These are phyloP conservation scores for Sideroxylon spinosum DNA, from an alignment of 179 eudicot species.

Conservation along the genomic window DNA sequence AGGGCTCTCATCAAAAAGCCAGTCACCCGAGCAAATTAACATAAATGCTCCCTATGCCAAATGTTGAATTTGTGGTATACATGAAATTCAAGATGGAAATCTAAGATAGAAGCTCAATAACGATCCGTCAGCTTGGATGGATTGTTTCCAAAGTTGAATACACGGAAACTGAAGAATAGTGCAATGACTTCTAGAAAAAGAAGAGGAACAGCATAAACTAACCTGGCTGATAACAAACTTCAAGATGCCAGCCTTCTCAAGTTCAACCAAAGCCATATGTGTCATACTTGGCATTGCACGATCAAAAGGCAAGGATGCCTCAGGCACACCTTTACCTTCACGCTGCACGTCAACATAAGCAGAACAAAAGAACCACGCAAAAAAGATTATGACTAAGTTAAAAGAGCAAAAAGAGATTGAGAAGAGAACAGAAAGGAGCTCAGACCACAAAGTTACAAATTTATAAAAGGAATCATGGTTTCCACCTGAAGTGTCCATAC, in stretches of 20 bases:
- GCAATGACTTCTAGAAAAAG: neutral
- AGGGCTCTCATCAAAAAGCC: neutral
- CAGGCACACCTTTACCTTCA: constrained; percentile 77
- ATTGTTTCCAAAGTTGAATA: too few relatives aligned
- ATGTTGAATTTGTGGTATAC: neutral
- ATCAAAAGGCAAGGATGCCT: constrained; percentile 89
- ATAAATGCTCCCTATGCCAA: neutral
- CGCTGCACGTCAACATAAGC: constrained; percentile 41
- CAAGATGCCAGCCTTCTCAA: constrained; percentile 79
- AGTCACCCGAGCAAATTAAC: neutral
- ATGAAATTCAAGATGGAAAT: neutral
- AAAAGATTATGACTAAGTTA: neutral
- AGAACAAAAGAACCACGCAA: neutral
- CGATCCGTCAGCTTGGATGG: too few relatives aligned
- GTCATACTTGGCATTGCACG: constrained; percentile 91
- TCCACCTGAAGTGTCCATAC: constrained; percentile 97
- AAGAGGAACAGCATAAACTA: neutral
- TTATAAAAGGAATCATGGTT: neutral
- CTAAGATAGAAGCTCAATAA: neutral
- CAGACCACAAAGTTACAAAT: neutral
- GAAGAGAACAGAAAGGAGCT: too few relatives aligned
- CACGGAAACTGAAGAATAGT: neutral
- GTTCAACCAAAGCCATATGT: constrained; percentile 92
- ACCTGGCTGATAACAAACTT: constrained; percentile 97
- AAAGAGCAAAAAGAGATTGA: too few relatives aligned